Evolutionary conservation across 768 basidiomycete genomes (phyloP).

Genomic region (Tubosaeta sp.): DNA sequence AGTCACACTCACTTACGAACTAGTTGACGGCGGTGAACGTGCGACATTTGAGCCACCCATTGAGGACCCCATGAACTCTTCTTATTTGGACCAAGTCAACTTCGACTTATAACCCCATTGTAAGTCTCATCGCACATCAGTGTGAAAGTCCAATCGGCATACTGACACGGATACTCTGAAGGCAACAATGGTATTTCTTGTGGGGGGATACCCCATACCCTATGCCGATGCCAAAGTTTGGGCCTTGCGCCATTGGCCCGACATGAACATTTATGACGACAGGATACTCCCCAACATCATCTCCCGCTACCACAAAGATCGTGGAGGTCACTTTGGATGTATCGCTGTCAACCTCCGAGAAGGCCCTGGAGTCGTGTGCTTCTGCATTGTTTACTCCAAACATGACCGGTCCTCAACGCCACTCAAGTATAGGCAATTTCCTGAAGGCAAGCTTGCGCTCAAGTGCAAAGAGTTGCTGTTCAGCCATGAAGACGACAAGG

Average conservation of each 20-base stretch:
- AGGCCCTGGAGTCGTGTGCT: neutral
- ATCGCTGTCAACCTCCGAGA: neutral
- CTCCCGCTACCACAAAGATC: neutral
- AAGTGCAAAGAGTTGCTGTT: neutral
- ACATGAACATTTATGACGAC: neutral
- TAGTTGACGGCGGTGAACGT: too few species aligned
- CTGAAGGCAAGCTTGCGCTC: neutral
- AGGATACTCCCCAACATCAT: neutral
- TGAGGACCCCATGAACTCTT: too few species aligned
- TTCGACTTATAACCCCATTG: too few species aligned
- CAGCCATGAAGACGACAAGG: constrained; percentile 2
- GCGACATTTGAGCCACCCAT: too few species aligned
- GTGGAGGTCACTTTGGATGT: neutral
- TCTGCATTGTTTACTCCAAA: neutral
- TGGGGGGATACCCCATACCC: neutral
- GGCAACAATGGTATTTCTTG: neutral
- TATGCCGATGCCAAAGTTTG: constrained; percentile 2
- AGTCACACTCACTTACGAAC: too few species aligned
- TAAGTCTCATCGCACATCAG: too few species aligned
- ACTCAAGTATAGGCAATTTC: neutral
- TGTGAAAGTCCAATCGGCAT: too few species aligned
- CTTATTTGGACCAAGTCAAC: too few species aligned
- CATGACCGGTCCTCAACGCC: neutral
- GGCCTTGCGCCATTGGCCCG: constrained; percentile 6
- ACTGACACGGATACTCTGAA: neutral